Evolutionary conservation across 2,329 filamentous ascomycete genomes (phyloP).

Genomic region (Exophiala lecanii-corni): DNA sequence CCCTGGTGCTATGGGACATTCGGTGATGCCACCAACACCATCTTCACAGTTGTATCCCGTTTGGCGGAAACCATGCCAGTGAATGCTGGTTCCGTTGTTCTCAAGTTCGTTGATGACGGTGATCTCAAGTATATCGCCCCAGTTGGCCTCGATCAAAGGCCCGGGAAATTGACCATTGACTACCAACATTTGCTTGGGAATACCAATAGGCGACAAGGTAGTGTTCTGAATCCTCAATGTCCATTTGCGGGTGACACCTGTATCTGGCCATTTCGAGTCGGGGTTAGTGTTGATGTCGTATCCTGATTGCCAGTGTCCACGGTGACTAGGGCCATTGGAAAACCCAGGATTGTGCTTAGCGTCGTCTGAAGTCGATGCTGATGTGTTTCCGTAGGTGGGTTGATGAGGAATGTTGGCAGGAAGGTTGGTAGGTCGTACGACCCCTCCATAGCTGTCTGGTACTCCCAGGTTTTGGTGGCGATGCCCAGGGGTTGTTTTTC

Average conservation of each 20-base stretch:
- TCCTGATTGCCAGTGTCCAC: constrained; percentile 4
- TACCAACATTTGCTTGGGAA: constrained; percentile 26
- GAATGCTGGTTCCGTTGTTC: constrained; percentile 36
- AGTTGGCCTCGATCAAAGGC: constrained; percentile 43
- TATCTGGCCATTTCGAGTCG: constrained; percentile 14
- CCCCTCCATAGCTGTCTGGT: background rate
- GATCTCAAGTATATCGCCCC: constrained; percentile 30
- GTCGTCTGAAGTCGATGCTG: background rate
- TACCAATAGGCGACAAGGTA: constrained; percentile 30
- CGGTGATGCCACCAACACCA: constrained; percentile 38
- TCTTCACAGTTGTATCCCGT: constrained; percentile 35
- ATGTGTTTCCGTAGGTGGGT: background rate
- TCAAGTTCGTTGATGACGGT: constrained; percentile 34
- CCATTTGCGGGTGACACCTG: constrained; percentile 30
- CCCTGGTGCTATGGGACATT: constrained; percentile 41
- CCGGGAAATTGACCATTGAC: constrained; percentile 49
- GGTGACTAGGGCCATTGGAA: constrained; percentile 2
- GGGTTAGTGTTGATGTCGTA: constrained; percentile 20
- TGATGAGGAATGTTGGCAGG: background rate
- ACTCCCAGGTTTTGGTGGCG: background rate
- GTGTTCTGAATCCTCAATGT: constrained; percentile 28
- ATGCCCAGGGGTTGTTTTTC: background rate
- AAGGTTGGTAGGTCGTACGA: background rate
- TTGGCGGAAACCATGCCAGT: constrained; percentile 39
- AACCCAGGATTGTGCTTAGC: constrained; percentile 2